These are phyloP conservation scores for Acacia concinna DNA, from an alignment of 331 rosid species.

Conservation along the genomic window DNA sequence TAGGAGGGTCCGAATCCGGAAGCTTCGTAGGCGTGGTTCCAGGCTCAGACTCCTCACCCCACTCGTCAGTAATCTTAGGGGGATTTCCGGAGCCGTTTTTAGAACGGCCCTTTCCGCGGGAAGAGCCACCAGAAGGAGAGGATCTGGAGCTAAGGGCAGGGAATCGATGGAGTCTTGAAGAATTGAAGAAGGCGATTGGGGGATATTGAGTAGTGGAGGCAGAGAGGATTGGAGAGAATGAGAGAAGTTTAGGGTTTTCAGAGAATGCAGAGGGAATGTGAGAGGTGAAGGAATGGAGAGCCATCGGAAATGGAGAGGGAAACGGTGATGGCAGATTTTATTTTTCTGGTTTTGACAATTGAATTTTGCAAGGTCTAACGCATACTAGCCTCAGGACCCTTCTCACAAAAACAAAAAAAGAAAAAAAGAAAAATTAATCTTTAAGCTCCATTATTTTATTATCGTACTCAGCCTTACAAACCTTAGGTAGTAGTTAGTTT, in stretches of 20 bases:
- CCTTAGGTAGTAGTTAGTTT: no score
- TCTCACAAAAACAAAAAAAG: no score
- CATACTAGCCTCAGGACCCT: no score
- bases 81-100: slow-evolving; percentile 24
- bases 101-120: slow-evolving; percentile 31
- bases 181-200: slow-evolving; percentile 8
- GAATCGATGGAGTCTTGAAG: slow-evolving; percentile 29
- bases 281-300: slow-evolving; percentile 38
- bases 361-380: no score
- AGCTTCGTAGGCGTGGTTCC: slow-evolving; percentile 40
- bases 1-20: slow-evolving; percentile 69
- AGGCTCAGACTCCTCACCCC: slow-evolving; percentile 67
- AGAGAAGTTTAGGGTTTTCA: slow-evolving; percentile 38
- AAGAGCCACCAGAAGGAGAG: slow-evolving; percentile 38
- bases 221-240: slow-evolving; percentile 26
- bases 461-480: no score
- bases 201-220: slow-evolving; percentile 4
- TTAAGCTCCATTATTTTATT: no score
- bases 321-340: neutral
- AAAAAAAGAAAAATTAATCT: no score
- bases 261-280: slow-evolving; percentile 39
- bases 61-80: slow-evolving; percentile 57
- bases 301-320: slow-evolving; percentile 32
- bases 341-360: neutral
- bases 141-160: slow-evolving; percentile 46